Percentiles rank a stretch among this genome's conserved stretches.
Evolutionary conservation across 1,139 yeast genomes (phyloP).

Genomic region (Hyphopichia khmerensis): DNA sequence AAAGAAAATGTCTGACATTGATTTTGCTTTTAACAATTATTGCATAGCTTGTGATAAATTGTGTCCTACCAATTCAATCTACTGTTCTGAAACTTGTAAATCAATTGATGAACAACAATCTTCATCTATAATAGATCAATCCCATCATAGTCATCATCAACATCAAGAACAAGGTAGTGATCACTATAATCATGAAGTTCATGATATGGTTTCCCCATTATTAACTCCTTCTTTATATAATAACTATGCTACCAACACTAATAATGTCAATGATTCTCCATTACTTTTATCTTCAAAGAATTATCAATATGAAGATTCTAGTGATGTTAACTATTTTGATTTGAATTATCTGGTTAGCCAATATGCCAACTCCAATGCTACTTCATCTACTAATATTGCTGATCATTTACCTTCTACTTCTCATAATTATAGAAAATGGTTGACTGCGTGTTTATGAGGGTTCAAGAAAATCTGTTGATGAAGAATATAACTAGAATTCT

Average conservation of each 20-base stretch:
- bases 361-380: constrained; percentile 2
- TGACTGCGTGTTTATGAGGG: constrained; percentile 30
- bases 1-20: constrained; percentile 24
- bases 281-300: constrained; percentile 15
- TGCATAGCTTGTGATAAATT: constrained; percentile 66
- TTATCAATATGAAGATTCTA: constrained; percentile 4
- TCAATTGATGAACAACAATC: constrained; percentile 37
- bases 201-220: constrained; percentile 30
- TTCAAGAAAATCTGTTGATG: not conserved
- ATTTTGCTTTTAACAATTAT: constrained; percentile 60
- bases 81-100: constrained; percentile 63
- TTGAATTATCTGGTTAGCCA: constrained; percentile 30
- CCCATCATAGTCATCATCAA: constrained; percentile 4
- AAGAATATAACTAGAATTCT: not conserved
- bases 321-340: constrained; percentile 32
- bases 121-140: constrained; percentile 9
- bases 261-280: constrained; percentile 19
- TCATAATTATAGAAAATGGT: constrained; percentile 46
- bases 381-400: constrained; percentile 2
- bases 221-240: constrained; percentile 33
- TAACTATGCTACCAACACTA: constrained; percentile 8
- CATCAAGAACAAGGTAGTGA: constrained; percentile 1
- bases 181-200: constrained; percentile 5
- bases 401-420: constrained; percentile 32
- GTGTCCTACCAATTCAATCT: constrained; percentile 50